Evolutionary conservation across 352 stramenopile species (phyloP).

Genomic region (Phytophthora citricola): DNA sequence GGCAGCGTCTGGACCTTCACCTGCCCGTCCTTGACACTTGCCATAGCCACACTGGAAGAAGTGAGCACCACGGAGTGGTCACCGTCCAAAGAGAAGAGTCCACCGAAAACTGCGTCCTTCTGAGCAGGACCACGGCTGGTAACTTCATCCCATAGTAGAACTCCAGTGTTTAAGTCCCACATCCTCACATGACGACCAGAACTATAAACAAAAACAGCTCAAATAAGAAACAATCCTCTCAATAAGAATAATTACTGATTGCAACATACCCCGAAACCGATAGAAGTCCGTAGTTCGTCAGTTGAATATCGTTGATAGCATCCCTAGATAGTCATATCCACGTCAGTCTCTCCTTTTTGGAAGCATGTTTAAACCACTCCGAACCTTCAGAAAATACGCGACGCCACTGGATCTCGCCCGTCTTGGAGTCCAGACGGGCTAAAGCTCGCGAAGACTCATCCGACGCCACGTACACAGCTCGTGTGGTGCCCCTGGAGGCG

Average conservation of each 20-base stretch:
- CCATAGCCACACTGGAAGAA: constrained; percentile 49
- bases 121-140: constrained; percentile 27
- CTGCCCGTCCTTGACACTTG: constrained; percentile 65
- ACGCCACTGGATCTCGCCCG: constrained; percentile 79
- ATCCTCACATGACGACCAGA: constrained; percentile 64
- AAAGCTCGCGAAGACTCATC: constrained; percentile 67
- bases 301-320: constrained; percentile 68
- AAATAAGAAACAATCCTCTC: constrained; percentile 10
- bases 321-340: constrained; percentile 48
- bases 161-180: constrained; percentile 69
- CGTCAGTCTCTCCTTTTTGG: neutral
- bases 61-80: constrained; percentile 63
- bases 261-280: constrained; percentile 66
- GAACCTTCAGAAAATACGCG: constrained; percentile 62
- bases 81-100: constrained; percentile 52
- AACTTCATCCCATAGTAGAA: constrained; percentile 76
- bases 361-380: neutral
- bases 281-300: constrained; percentile 73
- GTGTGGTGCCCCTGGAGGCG: constrained; percentile 47
- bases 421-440: constrained; percentile 72
- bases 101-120: constrained; percentile 40
- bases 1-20: constrained; percentile 52
- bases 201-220: constrained; percentile 30
- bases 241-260: constrained; percentile 16
- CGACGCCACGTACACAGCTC: constrained; percentile 76